Conservation (phyloP, 2,329 filamentous ascomycete species). For the Penicillium hesseltinei region DNA sequence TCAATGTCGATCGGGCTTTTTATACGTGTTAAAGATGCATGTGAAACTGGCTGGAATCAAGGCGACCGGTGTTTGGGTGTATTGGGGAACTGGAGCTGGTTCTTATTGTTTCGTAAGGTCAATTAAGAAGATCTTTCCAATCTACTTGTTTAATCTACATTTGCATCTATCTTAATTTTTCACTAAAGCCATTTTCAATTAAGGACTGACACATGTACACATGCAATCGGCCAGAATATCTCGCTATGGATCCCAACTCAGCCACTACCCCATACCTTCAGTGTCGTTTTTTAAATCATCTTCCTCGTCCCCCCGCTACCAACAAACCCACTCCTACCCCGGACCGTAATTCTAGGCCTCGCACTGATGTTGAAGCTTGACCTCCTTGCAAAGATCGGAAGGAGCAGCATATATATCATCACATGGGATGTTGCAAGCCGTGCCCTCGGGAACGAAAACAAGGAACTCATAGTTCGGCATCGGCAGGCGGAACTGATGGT, state of each 20-base stretch:
- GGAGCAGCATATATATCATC: slow-evolving; percentile 32
- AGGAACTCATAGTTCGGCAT: slow-evolving; percentile 42
- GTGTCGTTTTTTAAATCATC: no score
- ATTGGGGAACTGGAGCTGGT: slow-evolving; percentile 14
- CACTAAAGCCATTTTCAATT: not conserved
- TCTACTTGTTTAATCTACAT: slow-evolving; percentile 7
- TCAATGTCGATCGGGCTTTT: slow-evolving; percentile 11
- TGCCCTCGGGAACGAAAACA: slow-evolving; percentile 39
- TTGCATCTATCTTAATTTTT: not conserved
- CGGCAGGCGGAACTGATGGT: slow-evolving; percentile 39
- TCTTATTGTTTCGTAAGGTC: slow-evolving; percentile 15
- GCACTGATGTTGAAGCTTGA: slow-evolving; percentile 32
- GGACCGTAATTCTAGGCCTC: slow-evolving; percentile 19
- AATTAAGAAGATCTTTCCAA: slow-evolving; percentile 20
- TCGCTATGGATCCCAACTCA: not conserved
- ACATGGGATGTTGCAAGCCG: slow-evolving; percentile 38
- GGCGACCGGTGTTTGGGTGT: slow-evolving; percentile 28
- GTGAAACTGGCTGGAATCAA: slow-evolving; percentile 18
- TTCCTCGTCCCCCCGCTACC: not conserved
- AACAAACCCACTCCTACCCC: not conserved
- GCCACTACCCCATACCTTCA: not conserved
- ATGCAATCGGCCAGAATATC: not conserved
- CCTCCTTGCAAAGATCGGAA: slow-evolving; percentile 37
- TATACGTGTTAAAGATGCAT: slow-evolving; percentile 22
- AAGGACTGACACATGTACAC: not conserved